These are phyloP conservation scores for Dothideomycetes sp. DNA, from an alignment of 2,329 filamentous ascomycete species.

Conservation along the genomic window DNA sequence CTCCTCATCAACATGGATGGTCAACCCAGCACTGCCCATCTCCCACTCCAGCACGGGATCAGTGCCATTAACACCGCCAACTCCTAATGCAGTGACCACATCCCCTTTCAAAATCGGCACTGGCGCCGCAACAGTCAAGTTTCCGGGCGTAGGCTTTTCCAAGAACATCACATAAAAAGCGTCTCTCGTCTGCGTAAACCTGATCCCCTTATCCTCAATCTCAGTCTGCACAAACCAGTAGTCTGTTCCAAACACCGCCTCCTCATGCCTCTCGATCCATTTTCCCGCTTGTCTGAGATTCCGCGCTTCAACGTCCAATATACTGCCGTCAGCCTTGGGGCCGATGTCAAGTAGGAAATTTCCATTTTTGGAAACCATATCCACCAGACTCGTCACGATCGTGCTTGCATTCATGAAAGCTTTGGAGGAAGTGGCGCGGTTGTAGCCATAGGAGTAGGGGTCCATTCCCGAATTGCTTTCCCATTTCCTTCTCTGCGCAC, in stretches of 20 bases:
- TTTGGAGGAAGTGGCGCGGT: slow-evolving; percentile 10
- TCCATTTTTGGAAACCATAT: slow-evolving; percentile 21
- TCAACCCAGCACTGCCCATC: background rate
- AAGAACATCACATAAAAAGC: slow-evolving; percentile 40
- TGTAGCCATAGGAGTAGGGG: slow-evolving; percentile 39
- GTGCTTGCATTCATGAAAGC: slow-evolving; percentile 15
- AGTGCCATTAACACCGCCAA: background rate
- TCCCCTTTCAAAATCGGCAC: slow-evolving; percentile 35
- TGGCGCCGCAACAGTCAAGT: slow-evolving; percentile 25
- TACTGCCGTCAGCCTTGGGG: slow-evolving; percentile 12
- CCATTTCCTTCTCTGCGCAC: slow-evolving; percentile 46
- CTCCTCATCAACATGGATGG: background rate
- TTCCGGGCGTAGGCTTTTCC: slow-evolving; percentile 22
- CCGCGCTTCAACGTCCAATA: slow-evolving; percentile 4
- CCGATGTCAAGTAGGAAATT: slow-evolving; percentile 21
- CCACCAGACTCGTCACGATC: slow-evolving; percentile 17
- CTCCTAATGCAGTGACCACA: slow-evolving; percentile 19
- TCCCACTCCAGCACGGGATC: background rate
- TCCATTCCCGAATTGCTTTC: slow-evolving; percentile 51
- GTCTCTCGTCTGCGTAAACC: slow-evolving; percentile 38
- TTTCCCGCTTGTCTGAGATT: slow-evolving; percentile 7
- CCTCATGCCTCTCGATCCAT: slow-evolving; percentile 8
- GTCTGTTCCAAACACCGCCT: slow-evolving; percentile 7
- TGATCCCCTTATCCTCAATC: slow-evolving; percentile 14
- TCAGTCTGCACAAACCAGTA: slow-evolving; percentile 6